Evolutionary conservation across 306 rosid genomes (phyloP).

Genomic region (Lathyrus tuberosus): DNA sequence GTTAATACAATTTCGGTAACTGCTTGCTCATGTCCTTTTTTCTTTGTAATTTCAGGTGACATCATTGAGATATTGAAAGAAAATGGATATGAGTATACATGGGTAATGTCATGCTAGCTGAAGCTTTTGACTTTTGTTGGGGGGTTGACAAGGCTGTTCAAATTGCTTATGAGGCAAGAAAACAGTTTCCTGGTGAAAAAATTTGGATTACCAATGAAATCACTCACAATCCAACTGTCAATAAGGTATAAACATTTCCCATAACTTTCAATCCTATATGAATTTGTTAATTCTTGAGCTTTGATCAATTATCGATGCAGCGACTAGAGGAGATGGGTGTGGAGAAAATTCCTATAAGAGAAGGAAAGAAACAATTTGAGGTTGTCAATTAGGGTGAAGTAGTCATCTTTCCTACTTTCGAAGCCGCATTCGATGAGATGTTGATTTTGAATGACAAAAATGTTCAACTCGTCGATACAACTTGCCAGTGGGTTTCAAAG

Average conservation of each 20-base stretch:
- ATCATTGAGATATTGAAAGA: conserved; percentile 80
- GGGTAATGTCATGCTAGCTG: conserved; percentile 90
- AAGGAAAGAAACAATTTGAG: conserved; percentile 75
- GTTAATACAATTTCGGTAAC: background rate
- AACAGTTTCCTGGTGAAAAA: conserved; percentile 81
- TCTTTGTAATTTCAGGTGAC: conserved; percentile 65
- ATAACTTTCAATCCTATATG: background rate
- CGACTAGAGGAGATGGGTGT: conserved; percentile 87
- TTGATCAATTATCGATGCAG: conserved; percentile 46
- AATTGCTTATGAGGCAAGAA: conserved; percentile 96
- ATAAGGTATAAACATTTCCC: conserved; percentile 58
- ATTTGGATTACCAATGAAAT: conserved; percentile 95
- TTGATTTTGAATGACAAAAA: conserved; percentile 71
- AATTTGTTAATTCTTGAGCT: background rate
- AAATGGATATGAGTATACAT: conserved; percentile 71
- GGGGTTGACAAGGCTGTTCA: conserved; percentile 99
- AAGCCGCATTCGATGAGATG: conserved; percentile 98
- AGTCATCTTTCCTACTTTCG: conserved; percentile 96
- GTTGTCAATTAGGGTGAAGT: conserved; percentile 80
- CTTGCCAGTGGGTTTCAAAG: conserved; percentile 99
- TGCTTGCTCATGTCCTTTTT: conserved; percentile 35
- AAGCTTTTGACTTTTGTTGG: conserved; percentile 94
- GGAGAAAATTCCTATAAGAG: conserved; percentile 66
- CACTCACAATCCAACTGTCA: conserved; percentile 96
- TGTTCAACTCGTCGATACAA: conserved; percentile 93